These are phyloP conservation scores for Penicillium cinerascens DNA, from an alignment of 495 filamentous ascomycete species.

Conservation along the genomic window DNA sequence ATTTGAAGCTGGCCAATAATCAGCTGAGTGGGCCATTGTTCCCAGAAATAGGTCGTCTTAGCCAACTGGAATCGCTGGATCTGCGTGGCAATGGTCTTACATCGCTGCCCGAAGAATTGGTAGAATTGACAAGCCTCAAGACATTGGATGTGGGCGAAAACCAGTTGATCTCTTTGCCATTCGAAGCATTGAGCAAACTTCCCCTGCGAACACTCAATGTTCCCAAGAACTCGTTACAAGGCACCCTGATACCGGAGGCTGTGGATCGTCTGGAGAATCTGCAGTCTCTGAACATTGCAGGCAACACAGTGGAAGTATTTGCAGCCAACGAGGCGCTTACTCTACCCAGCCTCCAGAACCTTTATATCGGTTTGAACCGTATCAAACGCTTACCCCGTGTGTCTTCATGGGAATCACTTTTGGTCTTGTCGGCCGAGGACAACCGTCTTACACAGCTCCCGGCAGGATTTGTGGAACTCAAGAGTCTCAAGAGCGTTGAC, in stretches of 20 bases:
- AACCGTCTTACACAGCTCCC: conserved; percentile 76
- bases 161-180: conserved; percentile 62
- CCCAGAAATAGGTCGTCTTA: conserved; percentile 53
- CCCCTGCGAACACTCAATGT: conserved; percentile 70
- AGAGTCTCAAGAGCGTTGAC: conserved; percentile 68
- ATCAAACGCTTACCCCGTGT: conserved; percentile 68
- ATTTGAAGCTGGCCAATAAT: conserved; percentile 82
- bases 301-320: conserved; percentile 66
- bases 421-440: conserved; percentile 71
- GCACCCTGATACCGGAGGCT: conserved; percentile 61
- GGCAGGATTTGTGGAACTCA: conserved; percentile 63
- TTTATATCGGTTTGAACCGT: conserved; percentile 74
- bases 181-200: conserved; percentile 60
- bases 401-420: conserved; percentile 64
- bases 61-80: conserved; percentile 73
- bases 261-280: conserved; percentile 58
- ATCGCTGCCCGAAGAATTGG: conserved; percentile 66
- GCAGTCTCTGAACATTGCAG: conserved; percentile 70
- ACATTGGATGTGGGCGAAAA: conserved; percentile 78
- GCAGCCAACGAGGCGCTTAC: conserved; percentile 47
- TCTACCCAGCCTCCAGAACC: conserved; percentile 68
- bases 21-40: conserved; percentile 62
- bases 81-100: conserved; percentile 76
- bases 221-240: conserved; percentile 75
- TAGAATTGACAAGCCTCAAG: conserved; percentile 60